Evolutionary conservation across 257 asterid genomes (phyloP), one percentile per base, ranked within the genome.

Genomic region (Euphrasia confusa): DNA sequence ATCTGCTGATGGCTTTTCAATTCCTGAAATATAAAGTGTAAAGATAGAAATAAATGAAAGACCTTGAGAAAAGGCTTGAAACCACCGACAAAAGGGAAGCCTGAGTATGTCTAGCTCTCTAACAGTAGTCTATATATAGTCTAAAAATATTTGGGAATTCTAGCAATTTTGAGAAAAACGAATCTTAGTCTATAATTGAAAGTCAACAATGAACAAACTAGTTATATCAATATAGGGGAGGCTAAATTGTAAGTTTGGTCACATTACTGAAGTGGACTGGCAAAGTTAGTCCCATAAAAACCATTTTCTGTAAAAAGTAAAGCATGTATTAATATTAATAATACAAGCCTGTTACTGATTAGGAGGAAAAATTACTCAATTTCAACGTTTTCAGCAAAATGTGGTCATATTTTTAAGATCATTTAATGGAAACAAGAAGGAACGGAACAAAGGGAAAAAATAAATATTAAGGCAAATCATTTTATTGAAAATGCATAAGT

Each of bases 1-100:
- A 58, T 81, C 82, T 2, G 81, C n/a, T 63, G 94, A 67, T 63
- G 89, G 86, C 69, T 75, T 75, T 67, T 80, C 88, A 57, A 28
- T 61, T 74, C 95, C 99, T 84, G 80, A 76, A 75, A 75, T 27
- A 59, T n/a, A n/a, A n/a, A n/a, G 10, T 2, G 67, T 15, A 27
- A 64, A 30, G 45, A 39, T 32, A 42, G 45, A 15, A 62, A 28
- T 67, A 61, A 68, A 35, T 47, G 21, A 71, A 66, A 44, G 66
- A 28, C 30, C 8, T 37, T 14, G 53, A 64, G 49, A 64, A 50
- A 56, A 56, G 57, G 30, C 44, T 10, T 9, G 56, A 37, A 45
- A 37, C 13, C 44, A 14, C 66, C 18, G 3, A 33, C 63, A 54
- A 66, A 32, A 58, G 33, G 48, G 58, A 68, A 32, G 35, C 35